These are phyloP conservation scores for Theobroma cacao DNA, from an alignment of 345 rosid genomes.

Conservation along the genomic window DNA sequence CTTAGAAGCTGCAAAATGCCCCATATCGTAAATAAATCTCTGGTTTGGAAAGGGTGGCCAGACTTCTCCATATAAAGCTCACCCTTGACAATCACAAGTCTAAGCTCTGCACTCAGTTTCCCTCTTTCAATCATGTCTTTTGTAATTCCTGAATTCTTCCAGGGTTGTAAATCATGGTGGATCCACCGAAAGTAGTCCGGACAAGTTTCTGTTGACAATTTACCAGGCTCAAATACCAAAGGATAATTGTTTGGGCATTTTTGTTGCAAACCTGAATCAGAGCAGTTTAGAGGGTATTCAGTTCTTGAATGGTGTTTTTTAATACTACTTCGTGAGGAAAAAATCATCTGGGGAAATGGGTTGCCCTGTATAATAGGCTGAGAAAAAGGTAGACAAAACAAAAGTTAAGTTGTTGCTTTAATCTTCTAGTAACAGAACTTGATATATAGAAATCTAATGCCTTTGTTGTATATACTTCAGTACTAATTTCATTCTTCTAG, in stretches of 20 bases:
- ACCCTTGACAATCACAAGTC: slow-evolving; percentile 45
- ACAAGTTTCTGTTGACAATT: slow-evolving; percentile 25
- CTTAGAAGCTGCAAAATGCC: slow-evolving; percentile 72
- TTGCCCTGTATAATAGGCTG: slow-evolving; percentile 27
- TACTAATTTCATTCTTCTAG: too few species aligned
- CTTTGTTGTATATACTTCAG: too few species aligned
- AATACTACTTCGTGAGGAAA: slow-evolving; percentile 2
- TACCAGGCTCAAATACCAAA: slow-evolving; percentile 3
- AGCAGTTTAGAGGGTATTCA: slow-evolving; percentile 35
- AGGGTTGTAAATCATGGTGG: slow-evolving; percentile 47
- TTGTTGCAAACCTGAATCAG: slow-evolving; percentile 13
- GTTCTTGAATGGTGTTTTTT: slow-evolving; percentile 5
- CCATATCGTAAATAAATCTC: slow-evolving; percentile 67
- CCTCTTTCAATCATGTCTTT: slow-evolving; percentile 47
- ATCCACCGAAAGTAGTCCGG: slow-evolving; percentile 77
- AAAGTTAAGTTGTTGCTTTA: not conserved
- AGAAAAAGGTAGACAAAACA: not conserved
- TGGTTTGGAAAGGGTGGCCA: slow-evolving; percentile 45
- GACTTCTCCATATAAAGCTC: slow-evolving; percentile 47
- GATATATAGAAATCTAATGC: not conserved
- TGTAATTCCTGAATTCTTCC: slow-evolving; percentile 53
- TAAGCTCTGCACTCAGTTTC: slow-evolving; percentile 38
- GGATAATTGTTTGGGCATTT: slow-evolving; percentile 34
- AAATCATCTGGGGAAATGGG: slow-evolving; percentile 16
- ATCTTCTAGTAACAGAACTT: not conserved